Evolutionary conservation across 768 basidiomycete genomes (phyloP), one percentile per base, ranked within the genome.

Genomic region (Kwoniella dendrophila): DNA sequence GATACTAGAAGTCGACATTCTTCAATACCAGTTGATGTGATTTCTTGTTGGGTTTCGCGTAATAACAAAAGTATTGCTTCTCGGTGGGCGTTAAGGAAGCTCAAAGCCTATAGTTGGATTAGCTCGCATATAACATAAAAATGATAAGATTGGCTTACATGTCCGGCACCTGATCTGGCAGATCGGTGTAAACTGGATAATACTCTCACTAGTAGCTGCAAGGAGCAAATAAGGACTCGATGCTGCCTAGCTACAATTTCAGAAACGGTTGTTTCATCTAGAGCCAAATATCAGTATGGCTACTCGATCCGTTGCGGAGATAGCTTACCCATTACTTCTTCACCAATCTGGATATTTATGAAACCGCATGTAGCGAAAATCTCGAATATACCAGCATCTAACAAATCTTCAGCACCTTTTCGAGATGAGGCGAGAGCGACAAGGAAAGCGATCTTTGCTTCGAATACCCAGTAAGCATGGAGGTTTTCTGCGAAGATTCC

Each of bases 381-480:
- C 2, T 86, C 84, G 10, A 96, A 82, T 1, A 92, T 68, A 56
- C 90, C 89, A 1, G 86, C 84, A 59, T 92, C 90, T 4, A 96
- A 77, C 24, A 97, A 80, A 44, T 87, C 85, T 72, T 96, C 93
- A 1, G 92, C 92, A 1, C 94, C 95, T 60, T 83, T 81, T 45
- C 89, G 83, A 2, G 87, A 89, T 74, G 93, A 88, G 0, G 91
- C 86, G 80, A 96, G 85, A 30, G 91, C 85, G 27, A 89, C 85
- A 61, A 97, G 86, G 64, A 96, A 81, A 3, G 93, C 90, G 86
- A 95, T 88, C 79, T 95, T 95, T 14, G 93, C 86, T 75, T 97
- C 95, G 70, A 92, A 97, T 14, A 97, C 90, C 79, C 96, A 98
- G 40, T 94, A 82, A 0, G 91, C 83, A 71, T 95, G 94, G 30